A percentile compares a stretch with the other conserved stretches of the same genome.
phyloP scores from a whole-genome alignment of 495 filamentous ascomycete genomes.

The Schizothecium vesticola region DNA sequence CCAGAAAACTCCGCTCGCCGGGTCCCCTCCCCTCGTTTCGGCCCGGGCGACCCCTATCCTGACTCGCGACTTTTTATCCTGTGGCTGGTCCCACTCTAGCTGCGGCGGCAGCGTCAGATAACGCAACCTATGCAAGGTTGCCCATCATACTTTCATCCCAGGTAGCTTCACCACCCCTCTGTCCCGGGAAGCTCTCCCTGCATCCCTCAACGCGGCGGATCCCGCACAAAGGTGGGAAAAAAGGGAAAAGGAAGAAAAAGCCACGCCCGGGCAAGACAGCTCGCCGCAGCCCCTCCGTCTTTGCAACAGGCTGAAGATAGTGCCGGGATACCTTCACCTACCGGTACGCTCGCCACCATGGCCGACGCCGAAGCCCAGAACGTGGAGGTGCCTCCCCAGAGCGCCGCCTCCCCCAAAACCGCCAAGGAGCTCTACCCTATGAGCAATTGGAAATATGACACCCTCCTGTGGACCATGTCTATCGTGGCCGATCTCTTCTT shows the following conservation, averaged over 20 bases:
- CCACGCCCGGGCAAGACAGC: neutral
- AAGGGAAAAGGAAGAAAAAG: neutral
- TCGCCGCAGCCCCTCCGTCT: neutral
- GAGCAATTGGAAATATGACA: slow-evolving; percentile 72
- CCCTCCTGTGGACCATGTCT: slow-evolving; percentile 75
- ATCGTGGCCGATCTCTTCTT: slow-evolving; percentile 93
- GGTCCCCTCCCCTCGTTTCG: neutral
- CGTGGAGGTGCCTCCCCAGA: slow-evolving; percentile 18
- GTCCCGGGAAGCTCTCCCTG: neutral
- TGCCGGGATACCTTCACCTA: neutral
- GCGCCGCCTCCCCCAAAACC: slow-evolving; percentile 16
- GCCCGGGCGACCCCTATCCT: neutral
- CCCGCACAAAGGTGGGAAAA: neutral
- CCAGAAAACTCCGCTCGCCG: neutral
- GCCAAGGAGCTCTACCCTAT: slow-evolving; percentile 60
- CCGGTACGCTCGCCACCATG: slow-evolving; percentile 11
- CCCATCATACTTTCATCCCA: neutral
- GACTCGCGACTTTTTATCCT: neutral
- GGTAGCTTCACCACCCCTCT: neutral
- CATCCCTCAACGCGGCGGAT: neutral
- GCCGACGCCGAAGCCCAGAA: slow-evolving; percentile 13
- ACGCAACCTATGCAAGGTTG: neutral
- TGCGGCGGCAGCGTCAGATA: neutral
- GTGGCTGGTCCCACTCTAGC: slow-evolving; percentile 4
- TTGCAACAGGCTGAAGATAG: neutral